Evolutionary conservation across 1,139 yeast species (phyloP).

Genomic region (Diutina siamensis): DNA sequence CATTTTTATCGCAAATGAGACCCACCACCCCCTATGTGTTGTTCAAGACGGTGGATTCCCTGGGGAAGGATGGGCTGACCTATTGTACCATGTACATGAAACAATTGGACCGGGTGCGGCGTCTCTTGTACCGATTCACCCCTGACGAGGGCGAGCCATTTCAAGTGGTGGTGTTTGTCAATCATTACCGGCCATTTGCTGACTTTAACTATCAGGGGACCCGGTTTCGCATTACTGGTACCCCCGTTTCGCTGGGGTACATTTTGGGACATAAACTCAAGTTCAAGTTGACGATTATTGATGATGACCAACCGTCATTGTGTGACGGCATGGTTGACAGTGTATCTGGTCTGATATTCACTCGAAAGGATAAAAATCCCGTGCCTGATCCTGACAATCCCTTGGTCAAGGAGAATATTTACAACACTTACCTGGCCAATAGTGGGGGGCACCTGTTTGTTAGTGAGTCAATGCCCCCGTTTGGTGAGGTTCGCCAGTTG

Average conservation of each 20-base stretch:
- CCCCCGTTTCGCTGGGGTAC: conserved; percentile 22
- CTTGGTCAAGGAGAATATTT: conserved; percentile 10
- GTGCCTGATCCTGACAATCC: conserved; percentile 11
- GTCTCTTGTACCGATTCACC: conserved; percentile 22
- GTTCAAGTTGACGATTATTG: conserved; percentile 24
- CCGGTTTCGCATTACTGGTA: conserved; percentile 29
- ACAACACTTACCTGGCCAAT: conserved; percentile 6
- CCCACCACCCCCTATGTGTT: conserved; percentile 25
- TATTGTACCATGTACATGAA: conserved; percentile 25
- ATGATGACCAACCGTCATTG: conserved; percentile 23
- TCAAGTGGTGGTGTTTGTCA: conserved; percentile 23
- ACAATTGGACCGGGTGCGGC: conserved; percentile 17
- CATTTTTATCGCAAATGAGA: conserved; percentile 27
- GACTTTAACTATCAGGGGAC: conserved; percentile 29
- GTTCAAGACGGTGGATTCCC: conserved; percentile 15
- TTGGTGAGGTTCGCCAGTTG: conserved; percentile 21
- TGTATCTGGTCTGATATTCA: conserved; percentile 17
- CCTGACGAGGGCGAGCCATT: conserved; percentile 13
- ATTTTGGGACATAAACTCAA: conserved; percentile 22
- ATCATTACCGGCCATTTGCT: conserved; percentile 27
- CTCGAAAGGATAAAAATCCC: neutral
- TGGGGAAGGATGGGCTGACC: conserved; percentile 12
- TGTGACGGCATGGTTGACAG: conserved; percentile 26
- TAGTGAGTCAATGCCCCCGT: conserved; percentile 29
- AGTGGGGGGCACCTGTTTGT: conserved; percentile 13